Evolutionary conservation across 1,284 basidiomycete genomes (phyloP), one percentile per base, ranked within the genome.

Genomic region (Abortiporus biennis): DNA sequence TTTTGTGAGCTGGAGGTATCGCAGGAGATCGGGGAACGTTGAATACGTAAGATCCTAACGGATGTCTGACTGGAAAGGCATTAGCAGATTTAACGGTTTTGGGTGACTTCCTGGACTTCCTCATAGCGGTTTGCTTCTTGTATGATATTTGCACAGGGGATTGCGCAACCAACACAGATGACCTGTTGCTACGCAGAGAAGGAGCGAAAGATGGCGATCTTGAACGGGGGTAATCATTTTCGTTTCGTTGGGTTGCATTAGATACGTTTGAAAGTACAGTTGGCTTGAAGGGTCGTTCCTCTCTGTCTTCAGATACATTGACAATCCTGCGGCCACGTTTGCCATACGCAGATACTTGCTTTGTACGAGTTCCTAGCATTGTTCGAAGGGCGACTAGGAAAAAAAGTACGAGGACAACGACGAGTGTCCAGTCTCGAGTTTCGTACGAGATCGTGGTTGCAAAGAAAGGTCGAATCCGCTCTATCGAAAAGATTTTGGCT

Each of bases 311-410:
- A 44, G 69, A 66, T 36, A 66, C 69, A 43, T 71, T 74, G 52
- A 87, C 69, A 15, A 87, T 73, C 31, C 84, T 76, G 41, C 74
- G 73, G 19, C 69, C 68, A 42, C 83, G 76, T 48, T 76, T 75
- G 15, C 84, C 84, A 55, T 87, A 87, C 13, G 80, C 64, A 41
- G 71, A 73, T 44, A 87, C 74, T 52, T 83, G 79, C 58, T 84
- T 85, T 9, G 84, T 87, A 49, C 70, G 68, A 43, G 73, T 50
- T 34, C 74, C 67, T 6, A 78, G 61, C 75, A 76, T 76, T n/a
- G 22, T 31, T 31, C n/a, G n/a, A n/a, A n/a, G n/a, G n/a, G n/a
- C n/a, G n/a, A n/a, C n/a, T n/a, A n/a, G n/a, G n/a, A n/a, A 24
- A 51, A 38, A 6, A 13, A 20, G 16, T 12, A 12, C 31, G 25